Base-by-base conservation (phyloP, 768 basidiomycete genomes). In the Pisolithus albus region DNA sequence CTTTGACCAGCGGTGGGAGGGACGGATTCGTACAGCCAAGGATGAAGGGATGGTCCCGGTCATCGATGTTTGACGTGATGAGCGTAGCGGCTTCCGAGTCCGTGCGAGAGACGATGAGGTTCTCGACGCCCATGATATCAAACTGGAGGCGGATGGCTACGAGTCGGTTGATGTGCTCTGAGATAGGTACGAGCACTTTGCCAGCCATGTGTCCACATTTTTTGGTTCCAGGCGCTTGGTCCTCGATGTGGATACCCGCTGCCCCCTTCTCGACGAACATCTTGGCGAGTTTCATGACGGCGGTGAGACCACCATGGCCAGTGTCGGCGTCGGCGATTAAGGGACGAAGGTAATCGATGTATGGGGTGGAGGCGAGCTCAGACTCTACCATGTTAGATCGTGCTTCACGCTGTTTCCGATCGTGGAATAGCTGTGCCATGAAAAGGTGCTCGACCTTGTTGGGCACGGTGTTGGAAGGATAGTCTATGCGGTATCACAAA, bases 211-310 rank as follows among this genome's bases (percentile, higher is more conserved):
- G 90, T 23, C 88, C 87, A 56, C 87, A 89, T 64, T 99, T 99
- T 75, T 99, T 97, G 18, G 95, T 96, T 19, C 94, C 93, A 0
- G 94, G 86, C 11, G 93, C 94, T 69, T 99, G 96, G 63, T 99
- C 96, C 64, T 99, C 96, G 64, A 99, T 78, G 67, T 99, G 96
- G 49, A 99, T 92, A 19, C 95, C 96, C 15, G 96, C 94, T 0
- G 96, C 96, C 56, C 96, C 95, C 61, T 92, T 90, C 73, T 99
- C 96, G 57, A 97, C 92, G 65, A 99, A 97, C 81, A 99, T 84
- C 73, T 99, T 99, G 52, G 96, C 83, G 55, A 99, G 83, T 73
- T 97, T 98, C 92, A 98, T 95, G 55, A 92, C 84, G 16, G 96
- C 93, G n/a, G 94, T 97, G 59, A 98, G 74, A 55, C 95, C 95